Percentiles rank a stretch among this genome's conserved stretches.
phyloP scores from a whole-genome alignment of 2,329 filamentous ascomycete species.

The Fusarium tricinctum region DNA sequence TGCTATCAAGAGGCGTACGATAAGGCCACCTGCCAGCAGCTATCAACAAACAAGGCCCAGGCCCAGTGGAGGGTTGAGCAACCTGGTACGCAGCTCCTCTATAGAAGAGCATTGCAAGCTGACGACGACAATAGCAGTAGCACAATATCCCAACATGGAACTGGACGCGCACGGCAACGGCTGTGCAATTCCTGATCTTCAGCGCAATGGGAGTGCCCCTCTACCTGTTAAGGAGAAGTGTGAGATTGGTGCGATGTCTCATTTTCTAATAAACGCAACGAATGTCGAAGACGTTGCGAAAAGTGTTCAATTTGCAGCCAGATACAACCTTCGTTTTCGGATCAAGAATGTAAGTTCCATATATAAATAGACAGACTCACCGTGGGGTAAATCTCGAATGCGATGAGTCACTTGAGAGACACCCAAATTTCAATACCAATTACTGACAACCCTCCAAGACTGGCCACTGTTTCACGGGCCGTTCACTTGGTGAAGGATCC shows the following conservation, averaged over 20 bases:
- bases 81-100: background rate
- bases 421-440: background rate
- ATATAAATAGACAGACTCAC: background rate
- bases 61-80: background rate
- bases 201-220: background rate
- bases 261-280: background rate
- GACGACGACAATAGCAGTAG: background rate
- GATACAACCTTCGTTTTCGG: background rate
- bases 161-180: background rate
- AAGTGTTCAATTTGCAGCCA: background rate
- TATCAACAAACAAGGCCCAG: background rate
- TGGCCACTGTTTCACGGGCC: background rate
- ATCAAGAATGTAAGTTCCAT: background rate
- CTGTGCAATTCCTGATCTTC: background rate
- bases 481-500: background rate
- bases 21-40: background rate
- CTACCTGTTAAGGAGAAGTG: background rate
- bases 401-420: background rate
- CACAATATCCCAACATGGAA: background rate
- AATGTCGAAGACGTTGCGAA: background rate
- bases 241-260: background rate
- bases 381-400: no score
- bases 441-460: background rate
- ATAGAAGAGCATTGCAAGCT: background rate
- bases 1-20: background rate